A percentile compares a stretch with the other conserved stretches of the same genome.
phyloP scores from a whole-genome alignment of 139 green algal genomes.

The Picochlorum sp. region DNA sequence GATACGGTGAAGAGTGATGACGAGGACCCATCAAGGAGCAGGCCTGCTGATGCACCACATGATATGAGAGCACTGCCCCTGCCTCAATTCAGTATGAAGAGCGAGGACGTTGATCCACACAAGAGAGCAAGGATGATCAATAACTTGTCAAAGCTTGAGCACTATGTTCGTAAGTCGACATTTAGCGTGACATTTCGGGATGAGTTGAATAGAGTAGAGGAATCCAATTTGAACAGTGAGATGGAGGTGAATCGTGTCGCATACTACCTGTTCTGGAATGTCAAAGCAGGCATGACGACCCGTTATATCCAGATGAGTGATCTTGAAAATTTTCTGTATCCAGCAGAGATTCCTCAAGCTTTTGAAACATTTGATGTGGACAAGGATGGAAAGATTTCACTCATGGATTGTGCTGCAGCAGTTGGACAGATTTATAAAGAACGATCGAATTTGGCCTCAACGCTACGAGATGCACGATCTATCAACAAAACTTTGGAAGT shows the following conservation, averaged over 20 bases:
- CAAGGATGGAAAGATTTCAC: conserved; percentile 30
- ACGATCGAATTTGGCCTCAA: conserved; percentile 57
- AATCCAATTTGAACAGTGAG: conserved; percentile 29
- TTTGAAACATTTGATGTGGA: conserved; percentile 55
- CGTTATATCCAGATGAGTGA: conserved; percentile 39
- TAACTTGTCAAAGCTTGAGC: conserved; percentile 27
- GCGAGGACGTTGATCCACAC: background rate
- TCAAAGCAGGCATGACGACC: conserved; percentile 35
- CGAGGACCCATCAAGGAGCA: too few species aligned
- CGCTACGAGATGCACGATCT: conserved; percentile 54
- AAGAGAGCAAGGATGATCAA: background rate
- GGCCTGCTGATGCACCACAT: too few species aligned
- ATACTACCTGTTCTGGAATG: conserved; percentile 51
- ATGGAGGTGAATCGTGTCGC: conserved; percentile 49
- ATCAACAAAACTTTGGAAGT: conserved; percentile 37
- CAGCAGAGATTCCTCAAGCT: conserved; percentile 33
- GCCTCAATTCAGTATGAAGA: too few species aligned
- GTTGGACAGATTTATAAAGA: conserved; percentile 37
- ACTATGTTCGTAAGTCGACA: conserved; percentile 56
- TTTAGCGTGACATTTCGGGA: conserved; percentile 47
- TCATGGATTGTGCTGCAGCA: conserved; percentile 25
- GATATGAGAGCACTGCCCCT: too few species aligned
- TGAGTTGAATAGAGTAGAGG: conserved; percentile 23
- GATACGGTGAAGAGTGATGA: too few species aligned
- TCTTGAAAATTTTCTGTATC: conserved; percentile 43